These are phyloP conservation scores for Aspergillus felis DNA, from an alignment of 2,329 filamentous ascomycete genomes.

Conservation along the genomic window DNA sequence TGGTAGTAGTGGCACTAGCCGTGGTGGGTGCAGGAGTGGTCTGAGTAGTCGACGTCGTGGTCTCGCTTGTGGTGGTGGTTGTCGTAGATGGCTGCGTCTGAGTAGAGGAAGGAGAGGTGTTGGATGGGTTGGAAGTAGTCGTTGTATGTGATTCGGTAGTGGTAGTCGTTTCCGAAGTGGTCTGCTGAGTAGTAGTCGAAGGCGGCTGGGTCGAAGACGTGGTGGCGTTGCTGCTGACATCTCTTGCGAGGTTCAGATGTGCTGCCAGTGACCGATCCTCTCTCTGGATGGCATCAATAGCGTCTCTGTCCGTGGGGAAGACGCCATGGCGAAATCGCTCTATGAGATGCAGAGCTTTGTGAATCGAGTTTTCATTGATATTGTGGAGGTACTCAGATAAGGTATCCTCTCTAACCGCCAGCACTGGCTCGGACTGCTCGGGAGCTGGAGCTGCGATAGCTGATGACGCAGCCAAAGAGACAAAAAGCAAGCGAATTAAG, in stretches of 20 bases:
- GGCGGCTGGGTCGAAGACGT: conserved; percentile 4
- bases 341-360: conserved; percentile 63
- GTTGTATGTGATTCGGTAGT: conserved; percentile 6
- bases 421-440: conserved; percentile 10
- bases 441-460: conserved; percentile 21
- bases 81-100: background rate
- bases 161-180: conserved; percentile 5
- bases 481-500: conserved; percentile 21
- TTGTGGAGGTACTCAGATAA: conserved; percentile 56
- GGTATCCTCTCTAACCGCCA: conserved; percentile 15
- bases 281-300: conserved; percentile 60
- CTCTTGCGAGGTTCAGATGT: conserved; percentile 61
- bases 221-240: conserved; percentile 33
- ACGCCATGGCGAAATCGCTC: conserved; percentile 65
- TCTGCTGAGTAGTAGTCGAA: conserved; percentile 9
- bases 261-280: conserved; percentile 60
- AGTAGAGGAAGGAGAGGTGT: conserved; percentile 2
- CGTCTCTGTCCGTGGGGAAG: conserved; percentile 61
- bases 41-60: conserved; percentile 12
- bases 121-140: conserved; percentile 8
- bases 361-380: conserved; percentile 58
- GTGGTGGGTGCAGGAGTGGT: conserved; percentile 11
- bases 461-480: conserved; percentile 24
- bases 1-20: conserved; percentile 18
- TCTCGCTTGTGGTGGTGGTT: conserved; percentile 22